Base-by-base conservation (phyloP, 75 land plant species). In the Cryptomeria japonica region DNA sequence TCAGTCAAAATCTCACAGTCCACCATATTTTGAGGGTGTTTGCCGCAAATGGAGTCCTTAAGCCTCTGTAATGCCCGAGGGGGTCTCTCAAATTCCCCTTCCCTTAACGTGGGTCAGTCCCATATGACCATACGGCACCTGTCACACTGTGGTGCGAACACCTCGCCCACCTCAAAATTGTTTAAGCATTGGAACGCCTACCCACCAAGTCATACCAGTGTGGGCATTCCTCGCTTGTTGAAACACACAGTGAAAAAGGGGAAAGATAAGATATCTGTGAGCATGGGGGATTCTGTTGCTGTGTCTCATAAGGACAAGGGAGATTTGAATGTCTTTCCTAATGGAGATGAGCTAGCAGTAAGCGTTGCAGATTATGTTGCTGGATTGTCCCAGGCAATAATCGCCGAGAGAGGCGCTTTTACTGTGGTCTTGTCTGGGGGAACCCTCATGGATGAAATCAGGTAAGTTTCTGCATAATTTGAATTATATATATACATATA, bases 401-500 rank as follows among this genome's bases (percentile, higher is more conserved):
- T 88, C 37, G 18, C 58, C 10, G 90, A 86, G 41, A 89, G 89
- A 61, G 95, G 95, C 11, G 90, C 91, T 31, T 96, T 96, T 86
- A 84, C 95, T 14, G 93, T 95, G 25, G 97, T 94, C 36, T 73
- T 96, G 46, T 95, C 97, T 83, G 95, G 97, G 16, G 95, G 97
- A 1, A 93, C 95, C 28, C 93, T 96, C 78, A 92, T 96, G 84
- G 90, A 89, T 39, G 68, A 91, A 25, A 90, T 96, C 85, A 90
- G 96, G 95, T 93, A 44, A 28, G 25, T 39, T 80, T 41, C 31
- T 72, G 31, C 76, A 72, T 72, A 72, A 25, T 72, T 8, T 58
- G 64, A 58, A 58, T 58, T 72, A 72, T 72, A 72, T 72, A 72
- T 31, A 72, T 10, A n/a, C 13, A 72, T 9, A 72, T 58, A 4